Base-by-base conservation (phyloP, 1,139 yeast genomes). In the Nakaseomyces sp. region DNA sequence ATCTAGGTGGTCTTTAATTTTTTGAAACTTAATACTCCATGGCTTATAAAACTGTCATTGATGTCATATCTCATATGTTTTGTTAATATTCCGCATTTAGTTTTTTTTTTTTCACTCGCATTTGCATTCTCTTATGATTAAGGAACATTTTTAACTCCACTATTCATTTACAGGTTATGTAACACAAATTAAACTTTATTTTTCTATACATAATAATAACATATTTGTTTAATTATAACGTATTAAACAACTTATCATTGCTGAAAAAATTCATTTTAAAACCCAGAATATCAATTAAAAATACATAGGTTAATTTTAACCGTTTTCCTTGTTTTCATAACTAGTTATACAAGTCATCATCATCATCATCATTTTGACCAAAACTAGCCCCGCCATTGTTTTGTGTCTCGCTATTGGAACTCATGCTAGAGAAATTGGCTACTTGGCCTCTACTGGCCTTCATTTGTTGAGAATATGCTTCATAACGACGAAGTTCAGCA, bases 401-500 rank as follows among this genome's bases (percentile, higher is more conserved):
- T 13, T 24, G 25, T 18, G 26, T 30, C 19, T 17, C 19, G 13
- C 18, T 60, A 31, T 55, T 51, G 31, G 55, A 50, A 45, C 51
- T 50, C 39, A 71, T 70, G 20, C 67, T 58, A 35, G 65, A 60
- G 63, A 83, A 82, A 66, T 79, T 81, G 49, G 85, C 69, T 64
- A 79, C 80, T 68, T 82, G 89, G 46, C 99, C 97, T 68, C 98
- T 84, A 2, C 96, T 84, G 43, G 95, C 86, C 67, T 82, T 93
- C 66, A 93, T 76, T 70, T 91, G 96, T 68, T 88, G 96, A 45
- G 98, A 96, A 62, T 89, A 91, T 13, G 97, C 93, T 71, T 91
- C 98, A 66, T 91, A 91, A 71, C 98, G 91, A 70, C 99, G 91
- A 61, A 91, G 77, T 69, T 91, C 98, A 38, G 96, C 84, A 64